A percentile compares a stretch with the other conserved stretches of the same genome.
These are phyloP conservation scores for Skeletonema menzelii DNA, from an alignment of 108 stramenopile species.

Conservation along the genomic window DNA sequence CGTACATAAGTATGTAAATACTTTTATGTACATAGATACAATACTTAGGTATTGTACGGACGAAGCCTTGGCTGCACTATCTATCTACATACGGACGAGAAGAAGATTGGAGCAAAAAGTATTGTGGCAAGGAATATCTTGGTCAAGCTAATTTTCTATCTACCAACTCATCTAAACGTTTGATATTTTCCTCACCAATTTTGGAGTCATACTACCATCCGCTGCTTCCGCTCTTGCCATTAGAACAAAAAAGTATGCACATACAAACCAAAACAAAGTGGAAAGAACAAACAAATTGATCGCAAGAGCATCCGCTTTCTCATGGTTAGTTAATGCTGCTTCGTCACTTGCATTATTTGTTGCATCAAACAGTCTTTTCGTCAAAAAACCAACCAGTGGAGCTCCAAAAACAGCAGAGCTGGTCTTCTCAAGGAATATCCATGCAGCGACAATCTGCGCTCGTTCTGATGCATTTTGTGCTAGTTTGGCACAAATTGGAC, in stretches of 20 bases:
- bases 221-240: conserved; percentile 25
- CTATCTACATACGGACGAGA: too few species aligned
- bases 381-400: conserved; percentile 55
- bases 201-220: not conserved
- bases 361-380: conserved; percentile 13
- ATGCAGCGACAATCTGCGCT: conserved; percentile 56
- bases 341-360: conserved; percentile 1
- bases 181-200: not conserved
- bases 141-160: too few species aligned
- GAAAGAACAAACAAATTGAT: conserved; percentile 48
- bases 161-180: not conserved
- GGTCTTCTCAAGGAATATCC: conserved; percentile 57
- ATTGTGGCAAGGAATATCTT: not conserved
- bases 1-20: too few species aligned
- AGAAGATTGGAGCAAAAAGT: too few species aligned
- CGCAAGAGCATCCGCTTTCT: conserved; percentile 46
- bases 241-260: conserved; percentile 44
- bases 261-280: conserved; percentile 49
- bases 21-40: too few species aligned
- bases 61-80: too few species aligned
- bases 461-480: conserved; percentile 51
- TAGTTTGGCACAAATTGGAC: conserved; percentile 58
- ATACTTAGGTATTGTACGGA: too few species aligned
- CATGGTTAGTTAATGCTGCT: conserved; percentile 6
- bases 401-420: conserved; percentile 55